Conservation (phyloP, 2,329 filamentous ascomycete genomes). For the Epichloe coenophiala region DNA sequence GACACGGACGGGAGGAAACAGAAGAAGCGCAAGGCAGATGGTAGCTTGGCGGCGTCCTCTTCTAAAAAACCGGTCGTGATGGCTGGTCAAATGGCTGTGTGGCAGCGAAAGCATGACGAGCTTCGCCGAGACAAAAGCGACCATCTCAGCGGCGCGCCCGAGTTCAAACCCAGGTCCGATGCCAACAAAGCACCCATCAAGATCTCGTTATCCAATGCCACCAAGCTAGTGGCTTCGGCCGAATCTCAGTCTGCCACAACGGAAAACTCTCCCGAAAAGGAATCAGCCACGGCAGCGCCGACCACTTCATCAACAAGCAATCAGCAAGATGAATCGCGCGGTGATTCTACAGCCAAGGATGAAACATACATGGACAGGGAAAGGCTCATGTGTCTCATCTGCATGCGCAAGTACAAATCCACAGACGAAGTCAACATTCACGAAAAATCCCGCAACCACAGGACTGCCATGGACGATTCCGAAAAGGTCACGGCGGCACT, state of each 20-base stretch:
- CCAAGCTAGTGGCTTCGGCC: background rate
- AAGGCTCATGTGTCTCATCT: slow-evolving; percentile 30
- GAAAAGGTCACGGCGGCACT: slow-evolving; percentile 36
- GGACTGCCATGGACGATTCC: slow-evolving; percentile 24
- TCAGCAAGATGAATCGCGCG: background rate
- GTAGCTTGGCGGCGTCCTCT: slow-evolving; percentile 12
- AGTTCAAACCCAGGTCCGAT: slow-evolving; percentile 1
- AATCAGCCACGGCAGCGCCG: background rate
- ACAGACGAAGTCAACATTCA: slow-evolving; percentile 28
- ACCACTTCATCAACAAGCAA: background rate
- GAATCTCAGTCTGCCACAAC: background rate
- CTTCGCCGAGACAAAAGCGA: slow-evolving; percentile 15
- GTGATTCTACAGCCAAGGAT: background rate
- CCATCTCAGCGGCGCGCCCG: background rate
- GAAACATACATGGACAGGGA: slow-evolving; percentile 46
- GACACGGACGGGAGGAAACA: slow-evolving; percentile 22
- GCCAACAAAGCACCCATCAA: slow-evolving; percentile 13
- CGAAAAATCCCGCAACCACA: slow-evolving; percentile 29
- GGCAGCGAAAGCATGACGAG: slow-evolving; percentile 31
- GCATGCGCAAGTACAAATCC: slow-evolving; percentile 33
- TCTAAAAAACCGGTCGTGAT: slow-evolving; percentile 27
- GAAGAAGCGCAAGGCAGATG: slow-evolving; percentile 43
- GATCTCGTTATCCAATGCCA: slow-evolving; percentile 17
- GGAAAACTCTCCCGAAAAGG: background rate
- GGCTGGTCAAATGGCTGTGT: slow-evolving; percentile 30